phyloP scores from a whole-genome alignment of 306 rosid genomes.

The Cicer arietinum region DNA sequence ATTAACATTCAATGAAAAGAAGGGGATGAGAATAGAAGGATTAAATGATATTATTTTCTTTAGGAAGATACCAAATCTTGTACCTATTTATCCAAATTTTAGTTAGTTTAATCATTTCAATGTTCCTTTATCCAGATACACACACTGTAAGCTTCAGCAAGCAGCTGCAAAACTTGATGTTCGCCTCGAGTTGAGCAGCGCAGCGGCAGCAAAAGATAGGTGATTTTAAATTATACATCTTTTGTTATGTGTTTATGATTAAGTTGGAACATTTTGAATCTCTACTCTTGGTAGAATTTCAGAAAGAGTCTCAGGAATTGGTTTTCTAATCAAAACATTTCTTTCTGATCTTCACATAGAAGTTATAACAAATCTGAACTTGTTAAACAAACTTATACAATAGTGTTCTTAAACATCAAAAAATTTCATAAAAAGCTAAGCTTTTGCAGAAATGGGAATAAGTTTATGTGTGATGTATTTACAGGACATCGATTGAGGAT shows the following conservation, averaged over 20 bases:
- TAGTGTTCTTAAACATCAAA: not conserved
- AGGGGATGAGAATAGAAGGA: too few relatives aligned
- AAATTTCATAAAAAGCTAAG: too few relatives aligned
- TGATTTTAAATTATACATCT: slow-evolving; percentile 3
- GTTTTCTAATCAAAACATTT: too few relatives aligned
- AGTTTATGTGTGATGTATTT: slow-evolving; percentile 36
- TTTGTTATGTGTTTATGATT: not conserved
- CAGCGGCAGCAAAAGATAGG: slow-evolving; percentile 65
- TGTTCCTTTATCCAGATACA: slow-evolving; percentile 48
- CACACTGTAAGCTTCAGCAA: slow-evolving; percentile 57
- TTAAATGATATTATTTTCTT: too few relatives aligned
- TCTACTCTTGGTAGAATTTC: not conserved
- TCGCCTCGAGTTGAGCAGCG: slow-evolving; percentile 69
- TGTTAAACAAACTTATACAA: slow-evolving; percentile 6
- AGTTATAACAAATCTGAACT: not conserved
- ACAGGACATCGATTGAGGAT: slow-evolving; percentile 73
- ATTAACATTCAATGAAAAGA: too few relatives aligned
- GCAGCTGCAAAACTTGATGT: slow-evolving; percentile 55
- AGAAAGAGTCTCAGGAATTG: too few relatives aligned
- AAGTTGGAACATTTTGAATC: too few relatives aligned
- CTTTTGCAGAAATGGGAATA: slow-evolving; percentile 38
- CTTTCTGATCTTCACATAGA: too few relatives aligned
- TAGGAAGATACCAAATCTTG: not conserved
- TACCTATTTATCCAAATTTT: too few relatives aligned
- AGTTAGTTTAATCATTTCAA: slow-evolving; percentile 51